phyloP scores from a whole-genome alignment of 2,329 filamentous ascomycete genomes.

The Pestalotiopsis sp. region DNA sequence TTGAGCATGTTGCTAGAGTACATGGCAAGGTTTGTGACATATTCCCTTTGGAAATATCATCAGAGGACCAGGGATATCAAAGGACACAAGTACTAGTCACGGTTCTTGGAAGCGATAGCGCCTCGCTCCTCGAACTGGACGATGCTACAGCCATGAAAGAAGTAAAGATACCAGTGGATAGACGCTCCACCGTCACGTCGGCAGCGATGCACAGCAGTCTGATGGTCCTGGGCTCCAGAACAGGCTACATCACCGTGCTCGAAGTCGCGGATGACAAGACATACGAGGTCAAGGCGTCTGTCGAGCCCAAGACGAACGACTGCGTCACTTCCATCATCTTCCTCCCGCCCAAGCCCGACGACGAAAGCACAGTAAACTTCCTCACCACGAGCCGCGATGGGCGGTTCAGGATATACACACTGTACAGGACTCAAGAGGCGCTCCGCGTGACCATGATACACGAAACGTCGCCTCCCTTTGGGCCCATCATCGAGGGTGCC shows the following conservation, averaged over 20 bases:
- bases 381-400: slow-evolving; percentile 79
- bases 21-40: slow-evolving; percentile 55
- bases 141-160: slow-evolving; percentile 25
- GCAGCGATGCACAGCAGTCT: slow-evolving; percentile 42
- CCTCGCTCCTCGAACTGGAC: slow-evolving; percentile 44
- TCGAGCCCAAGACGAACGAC: slow-evolving; percentile 52
- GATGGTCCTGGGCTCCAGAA: slow-evolving; percentile 58
- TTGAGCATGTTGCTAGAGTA: slow-evolving; percentile 40
- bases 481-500: slow-evolving; percentile 75
- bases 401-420: slow-evolving; percentile 66
- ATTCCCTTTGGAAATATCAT: slow-evolving; percentile 28
- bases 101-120: slow-evolving; percentile 47
- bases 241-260: slow-evolving; percentile 49
- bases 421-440: slow-evolving; percentile 27
- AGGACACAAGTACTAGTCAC: slow-evolving; percentile 32
- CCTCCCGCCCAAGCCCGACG: slow-evolving; percentile 40
- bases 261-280: slow-evolving; percentile 20
- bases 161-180: slow-evolving; percentile 42
- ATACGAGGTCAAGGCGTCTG: slow-evolving; percentile 33
- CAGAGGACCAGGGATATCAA: background rate
- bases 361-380: slow-evolving; percentile 46
- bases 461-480: slow-evolving; percentile 69
- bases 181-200: slow-evolving; percentile 52
- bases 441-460: slow-evolving; percentile 58
- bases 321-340: slow-evolving; percentile 74